Conservation (phyloP, 108 stramenopile species). For the Fistulifera solaris region DNA sequence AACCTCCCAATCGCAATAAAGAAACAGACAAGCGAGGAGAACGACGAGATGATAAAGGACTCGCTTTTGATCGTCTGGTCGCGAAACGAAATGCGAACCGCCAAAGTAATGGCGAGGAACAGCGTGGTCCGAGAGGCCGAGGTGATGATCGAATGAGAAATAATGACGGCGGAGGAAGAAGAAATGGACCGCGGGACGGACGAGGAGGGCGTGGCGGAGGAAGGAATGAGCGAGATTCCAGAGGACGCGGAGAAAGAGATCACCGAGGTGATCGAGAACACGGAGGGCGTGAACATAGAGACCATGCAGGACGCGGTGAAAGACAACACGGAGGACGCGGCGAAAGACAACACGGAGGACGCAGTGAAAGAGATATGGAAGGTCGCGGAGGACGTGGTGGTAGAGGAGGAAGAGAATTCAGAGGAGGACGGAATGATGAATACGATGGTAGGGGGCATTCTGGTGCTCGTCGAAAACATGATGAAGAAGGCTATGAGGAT, state of each 20-base stretch:
- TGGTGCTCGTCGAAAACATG: too few species aligned
- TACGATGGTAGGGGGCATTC: too few species aligned
- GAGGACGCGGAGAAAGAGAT: constrained; percentile 1
- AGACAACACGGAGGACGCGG: constrained; percentile 3
- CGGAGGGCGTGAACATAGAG: constrained; percentile 12
- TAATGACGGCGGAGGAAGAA: not conserved
- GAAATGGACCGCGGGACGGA: not conserved
- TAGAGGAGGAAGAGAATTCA: not conserved
- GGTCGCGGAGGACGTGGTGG: constrained; percentile 17
- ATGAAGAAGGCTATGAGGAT: constrained; percentile 4
- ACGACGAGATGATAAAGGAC: constrained; percentile 12
- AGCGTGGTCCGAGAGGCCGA: not conserved
- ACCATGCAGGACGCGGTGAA: not conserved
- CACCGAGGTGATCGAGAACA: constrained; percentile 8
- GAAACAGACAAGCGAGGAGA: constrained; percentile 4
- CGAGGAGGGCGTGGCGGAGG: constrained; percentile 14
- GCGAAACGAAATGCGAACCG: not conserved
- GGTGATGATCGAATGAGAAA: not conserved
- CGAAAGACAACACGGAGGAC: not conserved
- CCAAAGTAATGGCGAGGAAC: not conserved
- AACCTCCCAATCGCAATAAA: not conserved
- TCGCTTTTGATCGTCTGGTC: constrained; percentile 15
- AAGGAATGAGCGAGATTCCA: constrained; percentile 10
- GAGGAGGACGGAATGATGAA: constrained; percentile 2
- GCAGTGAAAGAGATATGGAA: constrained; percentile 13